Base-by-base conservation (phyloP, 2,329 filamentous ascomycete species). In the Atkinsonella hypoxylon region DNA sequence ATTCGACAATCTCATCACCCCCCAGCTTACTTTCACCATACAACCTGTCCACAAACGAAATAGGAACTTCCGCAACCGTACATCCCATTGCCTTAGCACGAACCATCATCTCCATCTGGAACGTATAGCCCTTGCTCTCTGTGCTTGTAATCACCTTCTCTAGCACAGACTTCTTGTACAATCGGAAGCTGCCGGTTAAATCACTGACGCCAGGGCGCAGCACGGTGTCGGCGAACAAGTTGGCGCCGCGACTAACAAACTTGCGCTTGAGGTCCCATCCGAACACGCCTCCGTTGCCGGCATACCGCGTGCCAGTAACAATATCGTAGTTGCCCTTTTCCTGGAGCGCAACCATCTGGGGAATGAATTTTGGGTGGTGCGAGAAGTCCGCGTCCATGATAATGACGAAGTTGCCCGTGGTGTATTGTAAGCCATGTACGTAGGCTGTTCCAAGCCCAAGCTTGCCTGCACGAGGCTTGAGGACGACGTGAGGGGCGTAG, bases 321-420 rank as follows among this genome's bases (percentile, higher is more conserved):
- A 98, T 98, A 65, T 98, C 93, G 73, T 89, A 95, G 74, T 89
- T 82, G 57, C 75, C 83, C 54, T 67, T 68, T 67, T 81, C 79
- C 70, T 97, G 93, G 58, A 83, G 79, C 53, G 78, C 78, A 62
- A 98, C 88, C 89, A 98, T 97, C 64, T 84, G 77, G 49, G 90
- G 83, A 70, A 98, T 95, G 79, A 97, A 98, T 73, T 97, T 98
- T 65, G 93, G 93, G 76, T 98, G 93, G 74, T 98, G 93, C 61
- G 82, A 89, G 78, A 98, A 98, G 73, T 98, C 93, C 70, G 94
- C 93, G 75, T 98, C 93, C 93, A 98, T 98, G 78, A 98, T 98
- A 76, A 98, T 88, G 66, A 98, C 88, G 65, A 83, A 97, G 78
- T 94, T 96, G 62, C 93, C 93, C 20, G 83, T 89, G 22, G 79